These are phyloP conservation scores for Psilocybe cyanescens DNA, from an alignment of 768 basidiomycete species.

Conservation along the genomic window DNA sequence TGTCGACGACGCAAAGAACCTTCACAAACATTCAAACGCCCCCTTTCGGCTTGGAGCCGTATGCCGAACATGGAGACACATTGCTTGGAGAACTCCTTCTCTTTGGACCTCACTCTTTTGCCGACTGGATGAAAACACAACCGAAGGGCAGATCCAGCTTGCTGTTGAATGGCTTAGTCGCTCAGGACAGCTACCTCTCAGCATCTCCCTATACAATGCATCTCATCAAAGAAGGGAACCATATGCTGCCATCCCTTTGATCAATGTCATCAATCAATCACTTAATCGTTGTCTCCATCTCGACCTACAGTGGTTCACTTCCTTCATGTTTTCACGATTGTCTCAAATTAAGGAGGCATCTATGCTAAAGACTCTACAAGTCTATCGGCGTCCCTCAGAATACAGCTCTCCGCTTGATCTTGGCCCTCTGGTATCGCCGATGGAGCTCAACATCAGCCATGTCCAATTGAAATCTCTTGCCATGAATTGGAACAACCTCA, in stretches of 20 bases:
- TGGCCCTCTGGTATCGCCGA: not conserved
- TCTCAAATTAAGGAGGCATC: not conserved
- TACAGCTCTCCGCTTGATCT: not conserved
- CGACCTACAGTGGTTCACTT: not conserved
- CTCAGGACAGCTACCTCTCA: slow-evolving; percentile 1
- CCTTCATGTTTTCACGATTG: not conserved
- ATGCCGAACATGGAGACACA: slow-evolving; percentile 9
- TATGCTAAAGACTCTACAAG: not conserved
- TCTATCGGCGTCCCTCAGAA: not conserved
- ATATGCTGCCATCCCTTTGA: not conserved
- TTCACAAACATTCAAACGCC: not conserved
- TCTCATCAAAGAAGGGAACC: not conserved
- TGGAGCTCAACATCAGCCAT: not conserved
- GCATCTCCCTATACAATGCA: not conserved
- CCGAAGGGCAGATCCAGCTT: not conserved
- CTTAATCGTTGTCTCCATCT: not conserved
- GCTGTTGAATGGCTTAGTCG: slow-evolving; percentile 13
- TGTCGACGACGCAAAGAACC: not conserved
- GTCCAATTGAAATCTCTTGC: not conserved
- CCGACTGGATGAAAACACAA: not conserved
- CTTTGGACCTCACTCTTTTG: slow-evolving; percentile 4
- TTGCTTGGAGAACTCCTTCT: slow-evolving; percentile 14
- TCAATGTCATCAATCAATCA: not conserved
- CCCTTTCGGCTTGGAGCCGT: slow-evolving; percentile 9
- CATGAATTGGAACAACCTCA: not conserved